Conservation (phyloP, 208 protist species). For the Trypanosoma mega region DNA sequence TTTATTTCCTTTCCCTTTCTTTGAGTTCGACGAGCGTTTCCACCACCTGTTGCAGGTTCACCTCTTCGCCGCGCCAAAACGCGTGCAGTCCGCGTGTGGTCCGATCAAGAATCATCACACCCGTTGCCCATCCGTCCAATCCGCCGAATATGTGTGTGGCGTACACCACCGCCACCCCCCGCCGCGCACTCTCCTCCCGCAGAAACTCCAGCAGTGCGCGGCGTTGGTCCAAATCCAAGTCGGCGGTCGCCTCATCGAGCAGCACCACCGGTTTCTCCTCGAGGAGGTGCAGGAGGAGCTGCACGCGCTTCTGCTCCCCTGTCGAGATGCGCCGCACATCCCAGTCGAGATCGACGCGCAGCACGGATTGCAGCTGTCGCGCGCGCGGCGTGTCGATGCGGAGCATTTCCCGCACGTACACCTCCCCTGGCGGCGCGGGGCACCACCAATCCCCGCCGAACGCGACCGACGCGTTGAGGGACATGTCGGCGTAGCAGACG, state of each 20-base stretch:
- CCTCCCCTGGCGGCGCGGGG: conserved; percentile 57
- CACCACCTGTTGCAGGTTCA: conserved; percentile 31
- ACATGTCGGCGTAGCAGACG: conserved; percentile 70
- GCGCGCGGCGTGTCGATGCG: conserved; percentile 44
- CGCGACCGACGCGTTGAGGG: conserved; percentile 53
- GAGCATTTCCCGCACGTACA: conserved; percentile 72
- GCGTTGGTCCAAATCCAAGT: conserved; percentile 89
- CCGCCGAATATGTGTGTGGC: conserved; percentile 93
- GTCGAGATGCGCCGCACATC: conserved; percentile 78
- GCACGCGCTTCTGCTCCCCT: conserved; percentile 87
- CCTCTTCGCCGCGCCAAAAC: conserved; percentile 27
- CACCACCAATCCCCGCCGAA: conserved; percentile 83
- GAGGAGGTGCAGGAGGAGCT: conserved; percentile 78
- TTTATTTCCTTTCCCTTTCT: not conserved
- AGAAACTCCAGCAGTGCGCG: conserved; percentile 83
- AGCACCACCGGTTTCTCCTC: conserved; percentile 71
- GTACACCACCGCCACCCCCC: conserved; percentile 88
- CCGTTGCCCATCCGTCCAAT: conserved; percentile 78
- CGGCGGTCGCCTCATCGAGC: conserved; percentile 90
- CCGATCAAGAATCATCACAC: conserved; percentile 72
- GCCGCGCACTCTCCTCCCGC: conserved; percentile 69
- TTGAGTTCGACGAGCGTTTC: conserved; percentile 50
- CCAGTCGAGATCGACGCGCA: conserved; percentile 83
- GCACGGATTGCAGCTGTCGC: conserved; percentile 42
- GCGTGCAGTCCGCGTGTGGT: conserved; percentile 40